Percentiles rank a stretch among this genome's conserved stretches.
phyloP scores from a whole-genome alignment of 2,329 filamentous ascomycete genomes.

The Lachnum nothofagi region DNA sequence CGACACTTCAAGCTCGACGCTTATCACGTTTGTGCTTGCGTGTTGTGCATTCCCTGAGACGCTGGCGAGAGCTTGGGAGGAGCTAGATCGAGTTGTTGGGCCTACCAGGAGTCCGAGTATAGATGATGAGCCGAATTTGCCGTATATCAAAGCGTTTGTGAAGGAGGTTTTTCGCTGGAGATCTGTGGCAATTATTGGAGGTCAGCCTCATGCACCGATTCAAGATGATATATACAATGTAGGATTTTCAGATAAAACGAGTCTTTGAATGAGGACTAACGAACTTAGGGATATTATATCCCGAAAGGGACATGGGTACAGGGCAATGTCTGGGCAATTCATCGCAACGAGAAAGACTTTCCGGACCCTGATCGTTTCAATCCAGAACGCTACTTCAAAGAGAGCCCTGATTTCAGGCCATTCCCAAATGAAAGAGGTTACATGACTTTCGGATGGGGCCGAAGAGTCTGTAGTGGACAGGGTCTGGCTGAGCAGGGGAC shows the following conservation, averaged over 20 bases:
- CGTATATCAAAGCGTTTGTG: constrained; percentile 42
- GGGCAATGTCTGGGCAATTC: constrained; percentile 18
- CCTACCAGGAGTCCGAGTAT: constrained; percentile 41
- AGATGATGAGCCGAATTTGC: constrained; percentile 41
- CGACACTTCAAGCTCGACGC: constrained; percentile 34
- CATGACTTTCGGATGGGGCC: constrained; percentile 47
- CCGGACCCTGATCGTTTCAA: constrained; percentile 40
- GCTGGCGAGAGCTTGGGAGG: constrained; percentile 31
- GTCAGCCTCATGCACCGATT: constrained; percentile 50
- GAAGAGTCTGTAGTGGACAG: constrained; percentile 47
- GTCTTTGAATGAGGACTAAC: constrained; percentile 34
- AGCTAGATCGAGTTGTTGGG: constrained; percentile 47
- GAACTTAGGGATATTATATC: constrained; percentile 14
- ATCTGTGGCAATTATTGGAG: constrained; percentile 42
- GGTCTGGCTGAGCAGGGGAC: constrained; percentile 40
- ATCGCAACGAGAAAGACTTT: constrained; percentile 31
- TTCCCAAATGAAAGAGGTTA: constrained; percentile 57
- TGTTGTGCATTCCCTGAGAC: constrained; percentile 31
- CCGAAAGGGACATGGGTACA: constrained; percentile 36
- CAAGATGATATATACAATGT: constrained; percentile 50
- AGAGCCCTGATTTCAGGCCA: constrained; percentile 33
- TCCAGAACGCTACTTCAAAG: constrained; percentile 39
- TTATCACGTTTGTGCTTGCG: constrained; percentile 36
- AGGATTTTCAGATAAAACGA: neutral
- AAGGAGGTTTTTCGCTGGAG: constrained; percentile 44